Evolutionary conservation across 768 basidiomycete genomes (phyloP).

Genomic region (Cystofilobasidium macerans): DNA sequence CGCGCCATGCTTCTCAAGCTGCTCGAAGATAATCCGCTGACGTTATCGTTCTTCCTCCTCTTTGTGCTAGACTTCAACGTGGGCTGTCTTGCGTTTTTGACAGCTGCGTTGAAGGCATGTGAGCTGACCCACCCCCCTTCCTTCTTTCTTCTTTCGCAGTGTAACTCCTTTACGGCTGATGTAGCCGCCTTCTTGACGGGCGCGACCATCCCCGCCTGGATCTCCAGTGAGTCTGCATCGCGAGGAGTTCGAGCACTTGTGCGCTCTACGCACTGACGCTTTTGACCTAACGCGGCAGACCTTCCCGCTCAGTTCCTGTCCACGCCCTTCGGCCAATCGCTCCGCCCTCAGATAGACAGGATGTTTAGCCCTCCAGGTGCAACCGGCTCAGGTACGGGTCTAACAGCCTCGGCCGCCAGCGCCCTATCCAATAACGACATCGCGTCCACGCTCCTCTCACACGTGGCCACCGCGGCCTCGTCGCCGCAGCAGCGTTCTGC

Average conservation of each 20-base stretch:
- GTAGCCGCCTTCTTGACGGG: conserved; percentile 78
- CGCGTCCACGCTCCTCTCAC: conserved; percentile 46
- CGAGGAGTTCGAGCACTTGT: no score
- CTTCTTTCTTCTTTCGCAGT: conserved; percentile 33
- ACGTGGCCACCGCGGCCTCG: conserved; percentile 41
- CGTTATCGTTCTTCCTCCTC: not conserved
- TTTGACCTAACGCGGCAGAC: conserved; percentile 24
- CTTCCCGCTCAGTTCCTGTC: conserved; percentile 62
- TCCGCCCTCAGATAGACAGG: conserved; percentile 80
- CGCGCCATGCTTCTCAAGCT: no score
- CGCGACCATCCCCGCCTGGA: conserved; percentile 63
- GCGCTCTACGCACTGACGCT: not conserved
- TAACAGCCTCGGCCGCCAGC: conserved; percentile 35
- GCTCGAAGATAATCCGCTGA: not conserved
- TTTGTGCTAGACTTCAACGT: conserved; percentile 58
- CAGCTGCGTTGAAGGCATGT: no score
- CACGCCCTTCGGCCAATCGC: conserved; percentile 72
- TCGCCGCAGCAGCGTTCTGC: conserved; percentile 34
- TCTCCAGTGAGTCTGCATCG: conserved; percentile 63
- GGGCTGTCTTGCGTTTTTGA: not conserved
- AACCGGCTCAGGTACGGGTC: conserved; percentile 22
- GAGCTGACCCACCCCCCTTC: not conserved
- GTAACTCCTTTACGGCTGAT: conserved; percentile 88
- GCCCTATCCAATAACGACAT: conserved; percentile 33
- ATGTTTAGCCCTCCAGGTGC: conserved; percentile 61